Evolutionary conservation across 208 protist genomes (phyloP).

Genomic region (Trypanosoma congolense): DNA sequence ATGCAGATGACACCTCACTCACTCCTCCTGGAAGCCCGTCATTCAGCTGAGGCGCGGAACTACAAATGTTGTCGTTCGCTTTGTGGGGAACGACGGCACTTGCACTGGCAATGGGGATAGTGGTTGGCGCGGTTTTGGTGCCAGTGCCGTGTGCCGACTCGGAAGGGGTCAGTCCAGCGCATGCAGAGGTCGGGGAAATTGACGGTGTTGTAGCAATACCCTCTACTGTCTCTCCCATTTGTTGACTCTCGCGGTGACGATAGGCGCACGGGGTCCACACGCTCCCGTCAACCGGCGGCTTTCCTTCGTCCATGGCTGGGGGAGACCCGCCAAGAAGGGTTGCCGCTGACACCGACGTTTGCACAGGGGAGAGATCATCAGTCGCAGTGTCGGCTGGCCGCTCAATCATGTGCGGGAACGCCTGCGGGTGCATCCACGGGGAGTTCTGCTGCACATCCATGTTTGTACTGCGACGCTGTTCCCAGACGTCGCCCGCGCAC

Average conservation of each 20-base stretch:
- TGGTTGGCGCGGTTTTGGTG: not conserved
- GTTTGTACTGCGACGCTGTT: too few species aligned
- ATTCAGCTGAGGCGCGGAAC: not conserved
- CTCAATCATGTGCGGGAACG: too few species aligned
- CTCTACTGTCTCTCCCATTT: constrained; percentile 7
- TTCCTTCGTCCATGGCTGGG: not conserved
- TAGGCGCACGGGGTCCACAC: not conserved
- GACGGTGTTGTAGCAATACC: constrained; percentile 6
- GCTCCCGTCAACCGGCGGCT: not conserved
- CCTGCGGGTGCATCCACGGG: too few species aligned
- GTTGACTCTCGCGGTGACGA: not conserved
- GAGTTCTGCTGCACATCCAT: too few species aligned
- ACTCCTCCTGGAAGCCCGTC: too few species aligned
- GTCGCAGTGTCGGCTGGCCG: too few species aligned
- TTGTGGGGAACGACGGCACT: not conserved
- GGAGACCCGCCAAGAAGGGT: not conserved
- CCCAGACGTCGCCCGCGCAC: too few species aligned
- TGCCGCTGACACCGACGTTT: not conserved
- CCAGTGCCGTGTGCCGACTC: constrained; percentile 1
- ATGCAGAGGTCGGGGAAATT: constrained; percentile 5
- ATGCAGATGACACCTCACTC: not conserved
- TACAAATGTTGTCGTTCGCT: not conserved
- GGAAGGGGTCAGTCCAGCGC: constrained; percentile 14
- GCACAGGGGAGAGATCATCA: too few species aligned
- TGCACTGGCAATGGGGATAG: not conserved